These are phyloP conservation scores for Lycium barbarum DNA, from an alignment of 257 asterid genomes.

Conservation along the genomic window DNA sequence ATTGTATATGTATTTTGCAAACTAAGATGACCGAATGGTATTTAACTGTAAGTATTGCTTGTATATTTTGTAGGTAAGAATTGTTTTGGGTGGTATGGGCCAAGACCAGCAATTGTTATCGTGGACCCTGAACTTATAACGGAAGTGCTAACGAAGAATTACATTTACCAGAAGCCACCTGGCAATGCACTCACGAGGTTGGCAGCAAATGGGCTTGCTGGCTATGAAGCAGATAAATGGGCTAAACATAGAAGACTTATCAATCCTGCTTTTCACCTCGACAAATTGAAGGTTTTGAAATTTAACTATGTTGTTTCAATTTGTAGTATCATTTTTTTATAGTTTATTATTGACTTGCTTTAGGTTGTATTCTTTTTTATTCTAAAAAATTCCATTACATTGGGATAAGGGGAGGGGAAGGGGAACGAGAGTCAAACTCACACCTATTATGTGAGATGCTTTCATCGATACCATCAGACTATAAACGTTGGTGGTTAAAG, in stretches of 20 bases:
- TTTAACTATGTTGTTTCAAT: not conserved
- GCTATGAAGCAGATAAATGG: constrained; percentile 49
- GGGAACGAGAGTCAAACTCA: not conserved
- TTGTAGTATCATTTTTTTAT: not conserved
- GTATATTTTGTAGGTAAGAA: constrained; percentile 32
- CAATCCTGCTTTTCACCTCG: constrained; percentile 55
- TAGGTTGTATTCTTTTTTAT: not conserved
- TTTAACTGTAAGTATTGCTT: too few relatives aligned
- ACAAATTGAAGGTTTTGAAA: constrained; percentile 45
- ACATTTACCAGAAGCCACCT: constrained; percentile 37
- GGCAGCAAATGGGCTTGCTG: constrained; percentile 39
- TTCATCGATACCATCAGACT: not conserved
- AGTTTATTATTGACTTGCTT: not conserved
- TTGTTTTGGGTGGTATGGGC: constrained; percentile 45
- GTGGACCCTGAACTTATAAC: constrained; percentile 42
- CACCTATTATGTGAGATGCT: not conserved
- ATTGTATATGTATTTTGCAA: too few relatives aligned
- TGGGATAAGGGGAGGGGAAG: not conserved
- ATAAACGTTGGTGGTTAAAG: not conserved
- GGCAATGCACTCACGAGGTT: constrained; percentile 33
- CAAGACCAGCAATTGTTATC: constrained; percentile 38
- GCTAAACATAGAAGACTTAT: constrained; percentile 48
- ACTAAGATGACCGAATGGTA: too few relatives aligned
- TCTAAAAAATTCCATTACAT: not conserved
- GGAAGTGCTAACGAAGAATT: constrained; percentile 42